Conservation (phyloP, 345 rosid species). For the Sisymbrium irio region DNA sequence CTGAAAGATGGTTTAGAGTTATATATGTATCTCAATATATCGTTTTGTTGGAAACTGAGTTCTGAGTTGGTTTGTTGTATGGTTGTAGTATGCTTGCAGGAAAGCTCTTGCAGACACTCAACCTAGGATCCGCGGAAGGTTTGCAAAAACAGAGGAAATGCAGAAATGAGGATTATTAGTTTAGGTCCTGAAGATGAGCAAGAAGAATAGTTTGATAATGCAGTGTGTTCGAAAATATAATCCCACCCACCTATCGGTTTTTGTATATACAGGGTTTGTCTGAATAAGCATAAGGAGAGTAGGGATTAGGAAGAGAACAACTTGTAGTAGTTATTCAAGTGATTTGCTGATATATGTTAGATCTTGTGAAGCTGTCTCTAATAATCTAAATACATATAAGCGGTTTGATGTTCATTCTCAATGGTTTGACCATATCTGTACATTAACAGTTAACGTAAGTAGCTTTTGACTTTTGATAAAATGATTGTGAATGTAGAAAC, state of each 20-base stretch:
- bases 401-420: background rate
- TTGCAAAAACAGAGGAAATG: constrained; percentile 80
- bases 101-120: constrained; percentile 97
- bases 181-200: constrained; percentile 20
- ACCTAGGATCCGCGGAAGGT: constrained; percentile 93
- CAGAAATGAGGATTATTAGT: constrained; percentile 34
- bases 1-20: background rate
- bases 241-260: background rate
- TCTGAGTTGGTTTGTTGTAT: background rate
- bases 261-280: constrained; percentile 16
- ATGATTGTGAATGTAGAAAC: background rate
- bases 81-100: constrained; percentile 91
- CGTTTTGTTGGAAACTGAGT: background rate
- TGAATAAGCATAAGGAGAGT: constrained; percentile 16
- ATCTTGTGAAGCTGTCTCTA: background rate
- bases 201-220: constrained; percentile 12
- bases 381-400: background rate
- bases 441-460: background rate
- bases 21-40: background rate
- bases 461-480: background rate
- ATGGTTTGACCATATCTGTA: background rate
- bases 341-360: constrained; percentile 13
- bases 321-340: constrained; percentile 10
- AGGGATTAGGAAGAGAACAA: constrained; percentile 15
- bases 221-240: background rate